Base-by-base conservation (phyloP, 2,329 filamentous ascomycete species). In the Trichoderma guizhouense region DNA sequence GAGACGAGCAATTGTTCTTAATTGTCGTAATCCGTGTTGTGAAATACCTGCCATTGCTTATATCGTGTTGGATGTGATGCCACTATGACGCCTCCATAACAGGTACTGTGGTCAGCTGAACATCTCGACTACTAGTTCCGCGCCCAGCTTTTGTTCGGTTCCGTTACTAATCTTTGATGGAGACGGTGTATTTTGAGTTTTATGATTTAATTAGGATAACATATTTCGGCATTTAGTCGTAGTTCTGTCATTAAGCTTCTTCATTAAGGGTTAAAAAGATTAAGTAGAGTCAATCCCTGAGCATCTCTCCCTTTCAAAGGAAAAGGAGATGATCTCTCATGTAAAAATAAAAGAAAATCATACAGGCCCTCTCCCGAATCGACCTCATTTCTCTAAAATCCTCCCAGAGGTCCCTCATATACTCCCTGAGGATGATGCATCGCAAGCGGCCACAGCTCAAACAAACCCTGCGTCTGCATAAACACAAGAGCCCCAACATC, bases 401-500 rank as follows among this genome's bases (percentile, higher is more conserved):
- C 39, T 28, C 58, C 30, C 14, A 73, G 36, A 2, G 72, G 72
- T 0, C 77, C 77, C n/a, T 67, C 61, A 15, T 78, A 78, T 0
- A 76, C 51, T 1, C 39, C 30, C 5, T 72, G 55, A 1, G 74
- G 64, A 8, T 77, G 71, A 18, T 72, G 61, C 74, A 78, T 74
- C 1, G 74, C 76, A 36, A 76, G 63, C 1, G 76, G 76, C 77
- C 77, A 78, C 2, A 78, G 60, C 5, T 75, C 53, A 7, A 34
- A n/a, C 6, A 76, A 72, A 1, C 36, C 36, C 0, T 72, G 69
- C 7, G 71, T 73, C 66, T 77, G 75, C 6, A 68, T 76, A 24
- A 73, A 32, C 55, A 72, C 9, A 8, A 74, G 32, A 2, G 77
- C 74, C 0, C 73, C 67, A 0, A 78, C 11, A 2, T 78, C 76